Evolutionary conservation across 352 stramenopile genomes (phyloP).

Genomic region (Pythium aphanidermatum): DNA sequence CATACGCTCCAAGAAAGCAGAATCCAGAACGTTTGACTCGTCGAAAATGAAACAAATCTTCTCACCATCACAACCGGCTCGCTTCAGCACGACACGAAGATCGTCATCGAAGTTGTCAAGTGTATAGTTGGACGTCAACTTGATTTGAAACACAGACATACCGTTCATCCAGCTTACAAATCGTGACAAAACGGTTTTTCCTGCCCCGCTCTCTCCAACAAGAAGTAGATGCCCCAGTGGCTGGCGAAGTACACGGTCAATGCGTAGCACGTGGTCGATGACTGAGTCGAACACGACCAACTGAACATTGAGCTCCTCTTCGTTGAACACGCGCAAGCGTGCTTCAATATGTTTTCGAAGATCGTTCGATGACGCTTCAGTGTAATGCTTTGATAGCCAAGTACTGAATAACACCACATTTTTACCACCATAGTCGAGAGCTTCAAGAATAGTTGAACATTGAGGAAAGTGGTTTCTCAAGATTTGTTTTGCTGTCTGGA

Average conservation of each 20-base stretch:
- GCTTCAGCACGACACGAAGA: slow-evolving; percentile 95
- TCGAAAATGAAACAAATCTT: slow-evolving; percentile 99
- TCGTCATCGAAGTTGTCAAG: slow-evolving; percentile 99
- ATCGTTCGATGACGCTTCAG: slow-evolving; percentile 87
- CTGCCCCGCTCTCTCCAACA: slow-evolving; percentile 97
- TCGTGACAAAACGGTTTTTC: slow-evolving; percentile 98
- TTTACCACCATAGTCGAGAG: slow-evolving; percentile 68
- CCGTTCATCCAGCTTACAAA: slow-evolving; percentile 99
- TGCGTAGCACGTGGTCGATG: slow-evolving; percentile 98
- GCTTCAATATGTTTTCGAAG: slow-evolving; percentile 96
- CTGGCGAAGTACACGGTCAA: slow-evolving; percentile 97
- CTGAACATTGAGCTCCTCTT: slow-evolving; percentile 99
- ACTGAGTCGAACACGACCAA: slow-evolving; percentile 99
- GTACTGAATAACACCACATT: slow-evolving; percentile 96
- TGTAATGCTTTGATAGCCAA: slow-evolving; percentile 98
- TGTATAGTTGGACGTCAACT: slow-evolving; percentile 97
- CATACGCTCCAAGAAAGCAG: slow-evolving; percentile 99
- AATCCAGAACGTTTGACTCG: slow-evolving; percentile 97
- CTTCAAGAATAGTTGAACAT: slow-evolving; percentile 63
- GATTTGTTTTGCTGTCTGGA: slow-evolving; percentile 80
- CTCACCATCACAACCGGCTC: slow-evolving; percentile 97
- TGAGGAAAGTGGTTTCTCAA: slow-evolving; percentile 80
- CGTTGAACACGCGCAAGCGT: slow-evolving; percentile 98
- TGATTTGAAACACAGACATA: slow-evolving; percentile 99
- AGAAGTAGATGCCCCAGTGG: slow-evolving; percentile 98